Evolutionary conservation across 208 protist genomes (phyloP), one percentile per base, ranked within the genome.

Genomic region (Crithidia thermophila): DNA sequence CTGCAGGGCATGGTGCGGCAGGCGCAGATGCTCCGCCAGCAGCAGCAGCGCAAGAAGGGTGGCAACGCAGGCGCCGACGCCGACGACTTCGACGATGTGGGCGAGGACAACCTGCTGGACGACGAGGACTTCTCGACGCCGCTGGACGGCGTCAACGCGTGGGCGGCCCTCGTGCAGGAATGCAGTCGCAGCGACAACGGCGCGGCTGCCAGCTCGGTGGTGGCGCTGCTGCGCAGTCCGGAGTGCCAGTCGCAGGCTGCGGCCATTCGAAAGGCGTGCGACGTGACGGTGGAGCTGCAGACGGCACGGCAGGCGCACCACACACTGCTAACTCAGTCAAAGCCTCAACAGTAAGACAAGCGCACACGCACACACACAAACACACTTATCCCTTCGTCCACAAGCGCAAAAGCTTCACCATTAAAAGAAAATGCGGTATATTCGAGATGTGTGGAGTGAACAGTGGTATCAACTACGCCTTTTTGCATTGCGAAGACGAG

Each of bases 61-160:
- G 60, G 7, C 30, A 31, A 47, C 21, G 18, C 28, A 0, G 59
- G 21, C 28, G 57, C 4, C 23, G 61, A 67, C 40, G 74, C 60
- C 43, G 69, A 57, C 31, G 68, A 72, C 39, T 46, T 81, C 21
- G 67, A 78, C 25, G 77, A 90, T 47, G 71, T 82, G 13, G 77
- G 81, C 21, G 79, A 89, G 27, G 85, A 90, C 16, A 86, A 95
- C 69, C 50, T 93, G 25, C 72, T 93, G 8, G 84, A 90, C 31
- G 85, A 93, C 21, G 78, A 79, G 11, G 83, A 90, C 66, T 91
- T 94, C 76, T 72, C 82, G 30, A 87, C 77, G 34, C 82, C 88
- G 8, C 47, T 94, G 33, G 88, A 94, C 61, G 55, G 20, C 11
- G 63, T 85, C 18, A 92, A 92, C 55, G 75, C 73, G 46, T 94